Base-by-base conservation (phyloP, 805 yeast genomes). In the Myxozyma lipomycoides region DNA sequence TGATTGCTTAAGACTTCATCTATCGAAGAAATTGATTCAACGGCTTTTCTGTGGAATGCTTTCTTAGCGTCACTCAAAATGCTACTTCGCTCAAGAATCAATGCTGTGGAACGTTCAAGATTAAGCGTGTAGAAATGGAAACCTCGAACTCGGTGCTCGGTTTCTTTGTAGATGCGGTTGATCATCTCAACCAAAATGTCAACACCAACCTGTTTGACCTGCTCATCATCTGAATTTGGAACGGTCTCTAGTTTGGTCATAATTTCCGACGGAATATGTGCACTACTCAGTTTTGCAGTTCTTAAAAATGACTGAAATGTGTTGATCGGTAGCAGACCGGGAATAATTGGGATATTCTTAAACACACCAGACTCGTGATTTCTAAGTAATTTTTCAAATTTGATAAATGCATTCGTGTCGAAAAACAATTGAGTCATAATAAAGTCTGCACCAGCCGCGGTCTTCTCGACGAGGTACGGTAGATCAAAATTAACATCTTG, bases 391-490 rank as follows among this genome's bases (percentile, higher is more conserved):
- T 52, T 62, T 57, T 86, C 91, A 67, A 83, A 93, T 1, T 67
- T 65, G 23, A 87, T 61, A 66, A 86, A 89, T 65, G 84, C 84
- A 46, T 78, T 80, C n/a, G 81, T 85, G 66, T 91, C 96, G 65
- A 84, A 91, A 64, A 93, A 91, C 62, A 91, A 67, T 71, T 91
- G 98, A 0, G 98, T 88, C 56, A 93, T 79, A 46, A 93, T 79
- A 64, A 88, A 93, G 63, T 88, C 95, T 1, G 98, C 98, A 40
- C 98, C 98, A 1, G 98, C 97, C 51, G 82, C 77, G 22, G 91
- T 77, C 67, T 93, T 93, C 59, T 87, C 95, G 44, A 81, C 78
- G 67, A 93, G 75, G 64, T 68, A 88, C 4, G 93, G 91, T 42
- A 91, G 63, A 67, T 91, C 98, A 42, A 76, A 76, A 21, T 66